A percentile compares a stretch with the other conserved stretches of the same genome.
These are phyloP conservation scores for Xylaria sp. DNA, from an alignment of 2,329 filamentous ascomycete species.

Conservation along the genomic window DNA sequence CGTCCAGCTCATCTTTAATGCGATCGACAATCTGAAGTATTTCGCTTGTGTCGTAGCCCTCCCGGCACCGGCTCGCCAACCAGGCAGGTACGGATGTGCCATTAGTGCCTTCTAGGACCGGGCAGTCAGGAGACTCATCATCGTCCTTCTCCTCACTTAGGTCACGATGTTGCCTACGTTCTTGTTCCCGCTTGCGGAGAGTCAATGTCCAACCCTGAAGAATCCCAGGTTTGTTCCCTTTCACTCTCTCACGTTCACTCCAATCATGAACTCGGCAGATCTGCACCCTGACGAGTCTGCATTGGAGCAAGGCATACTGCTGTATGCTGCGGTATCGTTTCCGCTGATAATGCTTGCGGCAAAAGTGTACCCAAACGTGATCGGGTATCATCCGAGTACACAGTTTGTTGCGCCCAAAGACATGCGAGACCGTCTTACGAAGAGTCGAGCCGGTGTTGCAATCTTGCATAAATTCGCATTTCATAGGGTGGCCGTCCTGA, in stretches of 20 bases:
- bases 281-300: conserved; percentile 70
- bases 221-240: conserved; percentile 52
- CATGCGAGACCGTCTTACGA: conserved; percentile 81
- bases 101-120: neutral
- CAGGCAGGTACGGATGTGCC: conserved; percentile 46
- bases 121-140: conserved; percentile 27
- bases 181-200: conserved; percentile 71
- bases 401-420: conserved; percentile 85
- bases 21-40: conserved; percentile 60
- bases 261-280: conserved; percentile 71
- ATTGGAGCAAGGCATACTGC: conserved; percentile 70
- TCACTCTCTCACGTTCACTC: conserved; percentile 61
- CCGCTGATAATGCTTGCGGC: conserved; percentile 85
- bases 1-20: conserved; percentile 57
- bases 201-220: conserved; percentile 70
- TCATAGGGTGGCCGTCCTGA: conserved; percentile 38
- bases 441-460: conserved; percentile 69
- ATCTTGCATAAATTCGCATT: conserved; percentile 65
- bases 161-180: conserved; percentile 53
- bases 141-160: conserved; percentile 50
- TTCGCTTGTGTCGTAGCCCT: conserved; percentile 59
- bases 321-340: conserved; percentile 73
- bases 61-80: conserved; percentile 55
- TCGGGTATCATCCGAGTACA: conserved; percentile 76
- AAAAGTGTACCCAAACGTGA: conserved; percentile 78